These are phyloP conservation scores for Phytophthora cactorum DNA, from an alignment of 352 stramenopile genomes.

Conservation along the genomic window DNA sequence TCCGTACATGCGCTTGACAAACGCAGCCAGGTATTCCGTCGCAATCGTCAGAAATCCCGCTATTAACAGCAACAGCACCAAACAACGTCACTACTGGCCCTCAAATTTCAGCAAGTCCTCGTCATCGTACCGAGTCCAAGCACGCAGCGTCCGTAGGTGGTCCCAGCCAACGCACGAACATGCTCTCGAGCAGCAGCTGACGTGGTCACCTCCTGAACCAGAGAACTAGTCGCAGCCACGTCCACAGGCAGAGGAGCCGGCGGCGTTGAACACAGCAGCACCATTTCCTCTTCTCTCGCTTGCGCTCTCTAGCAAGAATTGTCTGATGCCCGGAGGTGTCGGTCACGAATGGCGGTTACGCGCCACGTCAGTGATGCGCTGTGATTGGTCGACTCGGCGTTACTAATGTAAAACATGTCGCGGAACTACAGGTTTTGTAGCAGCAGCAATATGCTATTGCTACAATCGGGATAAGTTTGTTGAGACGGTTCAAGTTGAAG, in stretches of 20 bases:
- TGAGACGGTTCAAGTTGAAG: constrained; percentile 23
- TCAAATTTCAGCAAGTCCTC: not conserved
- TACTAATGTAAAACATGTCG: constrained; percentile 32
- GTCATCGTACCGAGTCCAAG: constrained; percentile 67
- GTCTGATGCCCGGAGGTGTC: not conserved
- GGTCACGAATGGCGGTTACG: constrained; percentile 38
- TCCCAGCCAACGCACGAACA: constrained; percentile 31
- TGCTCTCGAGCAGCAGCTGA: constrained; percentile 37
- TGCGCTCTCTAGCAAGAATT: not conserved
- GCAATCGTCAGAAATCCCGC: constrained; percentile 70
- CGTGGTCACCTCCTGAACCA: constrained; percentile 32
- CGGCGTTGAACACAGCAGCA: constrained; percentile 40
- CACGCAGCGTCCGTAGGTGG: constrained; percentile 74
- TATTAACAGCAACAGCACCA: constrained; percentile 24
- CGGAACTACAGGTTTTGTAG: constrained; percentile 30
- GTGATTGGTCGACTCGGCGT: constrained; percentile 33
- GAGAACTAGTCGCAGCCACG: constrained; percentile 33
- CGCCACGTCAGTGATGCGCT: constrained; percentile 33
- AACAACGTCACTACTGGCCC: constrained; percentile 5
- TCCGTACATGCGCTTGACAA: constrained; percentile 35
- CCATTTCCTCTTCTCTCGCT: constrained; percentile 25
- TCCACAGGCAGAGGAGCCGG: constrained; percentile 33
- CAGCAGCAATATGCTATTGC: not conserved
- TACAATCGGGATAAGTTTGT: constrained; percentile 5
- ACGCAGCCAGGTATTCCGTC: constrained; percentile 54